Evolutionary conservation across 257 asterid species (phyloP).

Genomic region (Euphrasia confusa): DNA sequence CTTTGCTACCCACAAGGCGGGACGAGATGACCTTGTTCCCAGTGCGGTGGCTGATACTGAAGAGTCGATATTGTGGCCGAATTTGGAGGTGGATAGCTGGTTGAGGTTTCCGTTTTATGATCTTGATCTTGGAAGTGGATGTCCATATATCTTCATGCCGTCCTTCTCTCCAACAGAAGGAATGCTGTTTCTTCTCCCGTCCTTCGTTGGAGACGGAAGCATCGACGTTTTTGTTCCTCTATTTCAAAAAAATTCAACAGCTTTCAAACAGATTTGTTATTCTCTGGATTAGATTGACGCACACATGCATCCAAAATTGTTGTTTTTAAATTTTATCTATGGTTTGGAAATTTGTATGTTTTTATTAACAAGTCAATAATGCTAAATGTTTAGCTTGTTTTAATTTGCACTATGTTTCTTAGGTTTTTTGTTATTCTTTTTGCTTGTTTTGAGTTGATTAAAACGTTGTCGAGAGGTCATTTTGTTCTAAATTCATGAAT

Average conservation of each 20-base stretch:
- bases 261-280: constrained; percentile 59
- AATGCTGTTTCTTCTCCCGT: constrained; percentile 60
- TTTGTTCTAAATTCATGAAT: no score
- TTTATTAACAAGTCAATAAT: no score
- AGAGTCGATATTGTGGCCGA: constrained; percentile 59
- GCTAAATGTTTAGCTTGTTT: no score
- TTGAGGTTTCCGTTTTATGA: constrained; percentile 77
- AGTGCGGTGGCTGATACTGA: constrained; percentile 48
- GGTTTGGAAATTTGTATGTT: no score
- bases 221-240: constrained; percentile 65
- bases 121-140: constrained; percentile 72
- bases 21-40: constrained; percentile 50
- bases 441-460: no score
- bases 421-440: no score
- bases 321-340: no score
- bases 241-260: constrained; percentile 43
- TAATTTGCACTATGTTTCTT: no score
- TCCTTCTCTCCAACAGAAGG: constrained; percentile 72
- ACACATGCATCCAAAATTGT: background rate
- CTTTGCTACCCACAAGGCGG: constrained; percentile 47
- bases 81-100: constrained; percentile 83
- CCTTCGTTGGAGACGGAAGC: constrained; percentile 65
- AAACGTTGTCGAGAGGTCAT: no score
- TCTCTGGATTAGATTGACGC: constrained; percentile 36
- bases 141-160: constrained; percentile 73